Conservation (phyloP, 176 grass and related monocot species). For the Zoysia pacifica region DNA sequence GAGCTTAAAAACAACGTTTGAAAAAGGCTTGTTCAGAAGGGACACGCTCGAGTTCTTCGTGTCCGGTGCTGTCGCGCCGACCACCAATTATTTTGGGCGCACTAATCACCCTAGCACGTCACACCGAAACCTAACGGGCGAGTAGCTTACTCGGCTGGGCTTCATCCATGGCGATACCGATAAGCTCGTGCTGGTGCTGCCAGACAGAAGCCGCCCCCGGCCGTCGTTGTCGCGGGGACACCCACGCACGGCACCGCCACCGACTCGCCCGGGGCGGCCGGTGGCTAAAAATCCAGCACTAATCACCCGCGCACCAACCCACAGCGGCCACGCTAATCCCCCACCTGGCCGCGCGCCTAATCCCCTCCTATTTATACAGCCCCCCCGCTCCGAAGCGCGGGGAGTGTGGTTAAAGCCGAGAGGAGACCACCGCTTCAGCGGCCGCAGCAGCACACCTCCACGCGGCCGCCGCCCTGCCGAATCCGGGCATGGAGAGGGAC, state of each 20-base stretch:
- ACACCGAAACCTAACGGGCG: constrained; percentile 30
- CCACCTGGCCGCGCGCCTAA: constrained; percentile 34
- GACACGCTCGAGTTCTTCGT: no score
- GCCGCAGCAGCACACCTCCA: neutral
- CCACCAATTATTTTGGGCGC: constrained; percentile 11
- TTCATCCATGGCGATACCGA: neutral
- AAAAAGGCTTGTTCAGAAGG: no score
- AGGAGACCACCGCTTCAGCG: neutral
- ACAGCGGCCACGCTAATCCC: neutral
- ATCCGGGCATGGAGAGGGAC: constrained; percentile 42
- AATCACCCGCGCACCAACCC: constrained; percentile 37
- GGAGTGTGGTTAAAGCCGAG: neutral
- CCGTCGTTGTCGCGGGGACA: constrained; percentile 21
- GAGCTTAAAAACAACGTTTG: no score
- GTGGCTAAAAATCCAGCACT: constrained; percentile 24
- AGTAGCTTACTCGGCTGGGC: constrained; percentile 1
- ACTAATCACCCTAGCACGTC: constrained; percentile 5
- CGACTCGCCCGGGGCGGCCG: neutral
- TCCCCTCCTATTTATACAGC: constrained; percentile 48
- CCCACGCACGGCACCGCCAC: constrained; percentile 4
- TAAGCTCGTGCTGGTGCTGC: constrained; percentile 13
- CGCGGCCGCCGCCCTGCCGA: neutral
- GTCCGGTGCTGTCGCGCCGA: neutral
- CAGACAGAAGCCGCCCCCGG: neutral
- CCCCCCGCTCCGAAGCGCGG: constrained; percentile 37